These are phyloP conservation scores for Dionaea muscipula DNA, from an alignment of 179 eudicot species.

Conservation along the genomic window DNA sequence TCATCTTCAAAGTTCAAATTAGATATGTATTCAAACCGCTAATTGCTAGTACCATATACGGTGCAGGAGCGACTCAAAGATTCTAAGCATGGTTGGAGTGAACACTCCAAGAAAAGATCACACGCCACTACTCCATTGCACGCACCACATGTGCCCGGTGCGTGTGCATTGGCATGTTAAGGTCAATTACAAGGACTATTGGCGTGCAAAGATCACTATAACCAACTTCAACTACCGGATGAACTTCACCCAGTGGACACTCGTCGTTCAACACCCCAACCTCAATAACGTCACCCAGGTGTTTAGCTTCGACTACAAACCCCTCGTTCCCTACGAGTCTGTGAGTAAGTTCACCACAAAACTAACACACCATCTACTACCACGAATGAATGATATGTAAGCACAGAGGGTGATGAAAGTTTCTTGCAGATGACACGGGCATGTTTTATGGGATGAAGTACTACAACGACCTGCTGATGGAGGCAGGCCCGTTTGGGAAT, in stretches of 20 bases:
- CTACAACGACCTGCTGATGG: constrained; percentile 66
- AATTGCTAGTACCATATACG: no score
- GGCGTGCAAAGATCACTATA: constrained; percentile 64
- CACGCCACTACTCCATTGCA: constrained; percentile 55
- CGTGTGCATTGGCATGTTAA: constrained; percentile 88
- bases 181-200: constrained; percentile 61
- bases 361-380: not conserved
- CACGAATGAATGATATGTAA: no score
- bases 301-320: constrained; percentile 77
- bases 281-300: constrained; percentile 74
- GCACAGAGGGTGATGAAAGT: not conserved
- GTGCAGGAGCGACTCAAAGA: constrained; percentile 59
- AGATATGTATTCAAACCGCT: no score
- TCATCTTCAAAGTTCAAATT: no score
- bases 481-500: constrained; percentile 62
- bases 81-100: constrained; percentile 37
- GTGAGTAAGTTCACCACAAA: constrained; percentile 41
- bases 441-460: constrained; percentile 78
- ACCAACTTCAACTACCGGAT: constrained; percentile 66
- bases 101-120: constrained; percentile 55
- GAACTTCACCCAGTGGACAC: constrained; percentile 71
- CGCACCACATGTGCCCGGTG: constrained; percentile 70
- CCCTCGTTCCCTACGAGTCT: constrained; percentile 51
- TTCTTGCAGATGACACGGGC: constrained; percentile 67
- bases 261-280: constrained; percentile 76